Evolutionary conservation across 306 rosid species (phyloP).

Genomic region (Abrus precatorius): DNA sequence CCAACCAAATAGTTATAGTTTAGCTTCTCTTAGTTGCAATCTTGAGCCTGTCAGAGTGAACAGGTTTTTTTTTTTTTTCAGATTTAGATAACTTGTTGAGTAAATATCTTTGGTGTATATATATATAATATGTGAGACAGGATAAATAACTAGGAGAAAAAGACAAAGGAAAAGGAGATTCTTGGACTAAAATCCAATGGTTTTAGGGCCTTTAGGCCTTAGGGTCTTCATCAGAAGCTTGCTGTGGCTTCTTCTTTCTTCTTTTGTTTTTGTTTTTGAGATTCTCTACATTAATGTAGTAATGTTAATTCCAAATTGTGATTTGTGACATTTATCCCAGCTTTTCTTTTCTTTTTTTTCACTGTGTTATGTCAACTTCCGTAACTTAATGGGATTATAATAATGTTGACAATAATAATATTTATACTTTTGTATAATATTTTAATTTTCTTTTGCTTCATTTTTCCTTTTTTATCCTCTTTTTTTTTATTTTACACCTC

Average conservation of each 20-base stretch:
- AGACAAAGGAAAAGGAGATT: slow-evolving; percentile 46
- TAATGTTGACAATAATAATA: not conserved
- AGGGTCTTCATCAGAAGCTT: slow-evolving; percentile 9
- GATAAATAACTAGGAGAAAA: slow-evolving; percentile 49
- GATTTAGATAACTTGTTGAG: slow-evolving; percentile 50
- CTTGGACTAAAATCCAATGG: slow-evolving; percentile 48
- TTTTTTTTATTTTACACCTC: no score
- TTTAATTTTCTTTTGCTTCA: no score
- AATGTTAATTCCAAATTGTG: not conserved
- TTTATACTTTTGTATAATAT: no score
- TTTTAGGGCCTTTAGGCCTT: not conserved
- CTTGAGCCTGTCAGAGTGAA: slow-evolving; percentile 41
- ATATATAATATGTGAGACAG: slow-evolving; percentile 34
- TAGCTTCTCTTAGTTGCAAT: slow-evolving; percentile 37
- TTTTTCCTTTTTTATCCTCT: no score
- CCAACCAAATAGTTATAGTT: slow-evolving; percentile 41
- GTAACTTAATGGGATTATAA: not conserved
- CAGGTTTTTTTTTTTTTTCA: slow-evolving; percentile 46
- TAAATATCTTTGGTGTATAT: slow-evolving; percentile 58
- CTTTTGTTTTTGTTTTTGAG: not conserved
- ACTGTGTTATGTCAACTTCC: not conserved
- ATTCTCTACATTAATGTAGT: slow-evolving; percentile 14
- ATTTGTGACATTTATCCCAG: not conserved
- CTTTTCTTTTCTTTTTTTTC: not conserved
- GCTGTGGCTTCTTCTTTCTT: slow-evolving; percentile 29